Conservation (phyloP, 768 basidiomycete species). For the Amanita phalloides region DNA sequence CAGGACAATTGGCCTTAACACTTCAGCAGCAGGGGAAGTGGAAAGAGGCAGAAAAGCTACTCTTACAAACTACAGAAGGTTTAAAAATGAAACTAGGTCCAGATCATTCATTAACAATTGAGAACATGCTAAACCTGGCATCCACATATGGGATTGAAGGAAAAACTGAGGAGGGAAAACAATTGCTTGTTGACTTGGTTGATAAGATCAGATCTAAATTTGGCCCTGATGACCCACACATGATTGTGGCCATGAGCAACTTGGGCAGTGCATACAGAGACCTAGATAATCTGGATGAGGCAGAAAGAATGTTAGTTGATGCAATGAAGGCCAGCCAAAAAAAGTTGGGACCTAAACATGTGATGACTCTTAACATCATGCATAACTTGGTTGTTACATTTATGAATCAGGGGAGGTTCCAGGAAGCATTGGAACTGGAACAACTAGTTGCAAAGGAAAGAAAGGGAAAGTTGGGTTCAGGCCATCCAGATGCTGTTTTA, state of each 20-base stretch:
- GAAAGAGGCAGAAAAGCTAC: neutral
- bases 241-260: neutral
- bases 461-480: neutral
- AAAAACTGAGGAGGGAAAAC: neutral
- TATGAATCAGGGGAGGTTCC: neutral
- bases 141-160: conserved; percentile 1
- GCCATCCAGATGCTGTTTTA: neutral
- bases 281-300: neutral
- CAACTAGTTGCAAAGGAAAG: neutral
- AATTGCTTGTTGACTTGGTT: neutral
- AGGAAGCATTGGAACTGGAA: neutral
- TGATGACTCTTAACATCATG: neutral
- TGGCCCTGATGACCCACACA: conserved; percentile 6
- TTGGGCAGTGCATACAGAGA: conserved; percentile 2
- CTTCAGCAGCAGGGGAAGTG: neutral
- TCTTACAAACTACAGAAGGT: neutral
- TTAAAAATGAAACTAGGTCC: conserved; percentile 2
- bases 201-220: neutral
- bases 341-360: neutral
- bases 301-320: neutral
- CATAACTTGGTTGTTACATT: neutral
- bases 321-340: neutral
- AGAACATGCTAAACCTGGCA: conserved; percentile 2
- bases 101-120: conserved; percentile 2
- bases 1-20: neutral